phyloP scores from a whole-genome alignment of 1,284 basidiomycete genomes.

The Leccinum ambiguum region DNA sequence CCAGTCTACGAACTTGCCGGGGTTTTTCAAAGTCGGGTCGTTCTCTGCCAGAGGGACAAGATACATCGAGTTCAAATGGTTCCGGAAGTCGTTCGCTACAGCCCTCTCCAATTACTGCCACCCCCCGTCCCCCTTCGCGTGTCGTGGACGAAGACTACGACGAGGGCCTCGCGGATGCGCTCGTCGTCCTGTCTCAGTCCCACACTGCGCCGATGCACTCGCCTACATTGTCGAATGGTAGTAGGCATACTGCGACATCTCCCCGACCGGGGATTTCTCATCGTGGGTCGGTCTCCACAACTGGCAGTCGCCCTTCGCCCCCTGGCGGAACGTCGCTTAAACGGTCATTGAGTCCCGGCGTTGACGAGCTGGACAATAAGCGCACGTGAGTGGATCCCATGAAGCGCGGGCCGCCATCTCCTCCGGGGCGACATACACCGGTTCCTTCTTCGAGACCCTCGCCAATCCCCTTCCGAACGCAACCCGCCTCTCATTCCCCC shows the following conservation, averaged over 20 bases:
- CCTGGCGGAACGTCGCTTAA: conserved; percentile 48
- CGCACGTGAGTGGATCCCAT: conserved; percentile 60
- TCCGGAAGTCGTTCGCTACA: conserved; percentile 61
- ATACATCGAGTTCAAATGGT: conserved; percentile 58
- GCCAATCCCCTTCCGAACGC: conserved; percentile 72
- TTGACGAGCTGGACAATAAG: conserved; percentile 61
- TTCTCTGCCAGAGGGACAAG: conserved; percentile 48
- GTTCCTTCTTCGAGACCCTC: conserved; percentile 61
- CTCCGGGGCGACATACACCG: conserved; percentile 49
- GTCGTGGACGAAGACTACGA: conserved; percentile 83
- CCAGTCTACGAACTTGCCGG: conserved; percentile 28
- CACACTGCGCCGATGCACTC: conserved; percentile 40
- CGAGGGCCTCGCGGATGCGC: conserved; percentile 69
- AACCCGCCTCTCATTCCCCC: conserved; percentile 62
- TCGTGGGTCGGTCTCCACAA: conserved; percentile 56
- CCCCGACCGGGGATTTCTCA: conserved; percentile 47
- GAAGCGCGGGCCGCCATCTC: conserved; percentile 53
- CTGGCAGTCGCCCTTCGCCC: conserved; percentile 52
- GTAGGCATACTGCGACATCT: conserved; percentile 48
- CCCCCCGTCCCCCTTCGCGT: conserved; percentile 57
- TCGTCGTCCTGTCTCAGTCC: conserved; percentile 57
- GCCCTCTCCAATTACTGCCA: conserved; percentile 65
- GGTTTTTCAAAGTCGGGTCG: conserved; percentile 38
- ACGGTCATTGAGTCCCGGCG: conserved; percentile 63
- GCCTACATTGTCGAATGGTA: conserved; percentile 52